phyloP scores from a whole-genome alignment of 768 basidiomycete species.

The Leucocoprinus birnbaumii region DNA sequence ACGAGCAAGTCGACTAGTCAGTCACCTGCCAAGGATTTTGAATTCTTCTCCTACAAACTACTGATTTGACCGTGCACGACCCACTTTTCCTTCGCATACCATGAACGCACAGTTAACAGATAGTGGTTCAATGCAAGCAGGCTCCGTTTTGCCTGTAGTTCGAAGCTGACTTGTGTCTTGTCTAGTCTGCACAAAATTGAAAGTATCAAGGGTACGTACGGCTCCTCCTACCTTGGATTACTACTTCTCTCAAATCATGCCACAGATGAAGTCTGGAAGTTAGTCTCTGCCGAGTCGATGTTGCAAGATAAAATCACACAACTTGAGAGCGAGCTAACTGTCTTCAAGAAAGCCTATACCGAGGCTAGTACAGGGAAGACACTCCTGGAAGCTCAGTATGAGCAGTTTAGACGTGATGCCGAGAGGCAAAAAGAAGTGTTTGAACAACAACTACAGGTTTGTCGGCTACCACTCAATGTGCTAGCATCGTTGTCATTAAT shows the following conservation, averaged over 20 bases:
- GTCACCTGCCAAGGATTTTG: too few relatives aligned
- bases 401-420: slow-evolving; percentile 30
- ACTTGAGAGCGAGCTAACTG: slow-evolving; percentile 37
- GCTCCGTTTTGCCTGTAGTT: neutral
- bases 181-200: slow-evolving; percentile 1
- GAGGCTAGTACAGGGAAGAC: slow-evolving; percentile 31
- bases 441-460: slow-evolving; percentile 39
- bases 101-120: neutral
- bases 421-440: slow-evolving; percentile 35
- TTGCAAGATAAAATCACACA: slow-evolving; percentile 28
- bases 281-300: slow-evolving; percentile 29
- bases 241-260: neutral
- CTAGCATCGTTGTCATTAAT: neutral
- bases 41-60: too few relatives aligned
- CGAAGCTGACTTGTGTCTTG: neutral
- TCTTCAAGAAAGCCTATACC: slow-evolving; percentile 40
- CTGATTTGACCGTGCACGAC: too few relatives aligned
- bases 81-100: too few relatives aligned
- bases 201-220: slow-evolving; percentile 1
- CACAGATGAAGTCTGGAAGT: slow-evolving; percentile 35
- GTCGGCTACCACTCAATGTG: neutral
- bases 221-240: neutral
- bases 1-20: neutral
- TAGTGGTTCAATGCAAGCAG: slow-evolving; percentile 2
- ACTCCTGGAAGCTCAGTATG: slow-evolving; percentile 20